Evolutionary conservation across 345 rosid genomes (phyloP).

Genomic region (Rhizophora mangle): DNA sequence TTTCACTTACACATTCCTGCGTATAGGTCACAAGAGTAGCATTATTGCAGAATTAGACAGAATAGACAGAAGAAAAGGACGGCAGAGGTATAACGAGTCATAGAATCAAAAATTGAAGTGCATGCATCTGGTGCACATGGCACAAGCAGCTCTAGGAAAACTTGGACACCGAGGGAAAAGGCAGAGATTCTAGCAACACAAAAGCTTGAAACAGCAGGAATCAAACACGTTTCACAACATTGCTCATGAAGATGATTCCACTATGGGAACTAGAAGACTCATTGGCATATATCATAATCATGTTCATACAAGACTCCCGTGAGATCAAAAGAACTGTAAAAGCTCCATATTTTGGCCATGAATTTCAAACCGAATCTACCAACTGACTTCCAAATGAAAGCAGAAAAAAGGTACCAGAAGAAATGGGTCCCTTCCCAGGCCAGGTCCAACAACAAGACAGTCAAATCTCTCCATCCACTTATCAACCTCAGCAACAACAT

Average conservation of each 20-base stretch:
- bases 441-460: conserved; percentile 94
- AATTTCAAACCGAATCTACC: not conserved
- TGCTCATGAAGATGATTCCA: not conserved
- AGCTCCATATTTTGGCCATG: not conserved
- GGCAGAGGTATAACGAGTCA: not conserved
- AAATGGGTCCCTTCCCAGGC: conserved; percentile 93
- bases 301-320: no score
- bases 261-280: not conserved
- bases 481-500: conserved; percentile 72
- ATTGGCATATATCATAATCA: no score
- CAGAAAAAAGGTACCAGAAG: conserved; percentile 54
- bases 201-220: not conserved
- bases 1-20: conserved; percentile 77
- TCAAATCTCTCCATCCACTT: conserved; percentile 98
- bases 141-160: not conserved
- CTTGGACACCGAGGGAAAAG: not conserved
- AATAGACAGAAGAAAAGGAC: not conserved
- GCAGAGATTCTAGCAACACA: not conserved
- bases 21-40: conserved; percentile 2
- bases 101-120: not conserved
- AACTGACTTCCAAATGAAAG: not conserved
- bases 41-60: not conserved
- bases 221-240: not conserved
- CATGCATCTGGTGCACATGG: not conserved
- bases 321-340: no score